Percentiles rank a stretch among this genome's conserved stretches.
phyloP scores from a whole-genome alignment of 2,329 filamentous ascomycete species.

The Fusarium annulatum region DNA sequence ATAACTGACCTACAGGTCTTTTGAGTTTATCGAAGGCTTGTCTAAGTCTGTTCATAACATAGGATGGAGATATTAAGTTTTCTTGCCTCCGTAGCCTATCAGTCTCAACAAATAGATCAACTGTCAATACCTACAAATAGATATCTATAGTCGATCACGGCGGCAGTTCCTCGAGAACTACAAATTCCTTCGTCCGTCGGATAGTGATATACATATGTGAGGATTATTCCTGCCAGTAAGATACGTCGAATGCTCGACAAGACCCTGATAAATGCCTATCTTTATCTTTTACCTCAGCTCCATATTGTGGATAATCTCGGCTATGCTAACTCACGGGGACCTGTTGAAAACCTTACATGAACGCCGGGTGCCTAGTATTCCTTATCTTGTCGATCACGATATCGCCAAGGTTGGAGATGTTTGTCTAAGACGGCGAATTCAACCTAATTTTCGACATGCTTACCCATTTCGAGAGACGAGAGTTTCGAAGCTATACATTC shows the following conservation, averaged over 20 bases:
- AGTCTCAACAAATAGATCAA: not conserved
- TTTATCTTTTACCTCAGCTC: not conserved
- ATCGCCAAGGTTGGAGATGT: not conserved
- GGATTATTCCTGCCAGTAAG: not conserved
- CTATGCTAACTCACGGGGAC: not conserved
- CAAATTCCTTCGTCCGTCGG: rapidly evolving
- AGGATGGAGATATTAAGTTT: not conserved
- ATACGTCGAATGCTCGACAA: not conserved
- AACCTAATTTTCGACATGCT: not conserved
- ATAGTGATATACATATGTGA: not conserved
- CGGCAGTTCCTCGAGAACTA: rapidly evolving
- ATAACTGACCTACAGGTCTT: too few species aligned
- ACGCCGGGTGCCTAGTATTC: not conserved
- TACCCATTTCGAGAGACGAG: rapidly evolving
- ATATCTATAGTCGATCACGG: not conserved
- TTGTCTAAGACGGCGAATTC: rapidly evolving
- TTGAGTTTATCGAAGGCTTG: not conserved
- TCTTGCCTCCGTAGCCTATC: not conserved
- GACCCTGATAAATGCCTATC: not conserved
- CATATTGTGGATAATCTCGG: not conserved
- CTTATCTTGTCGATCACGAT: slow-evolving; percentile 24
- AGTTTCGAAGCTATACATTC: too few species aligned
- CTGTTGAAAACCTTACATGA: not conserved
- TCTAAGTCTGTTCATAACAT: not conserved
- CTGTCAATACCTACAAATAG: too few species aligned